Evolutionary conservation across 2,329 filamentous ascomycete species (phyloP), one percentile per base, ranked within the genome.

Genomic region (Colletotrichum horii): DNA sequence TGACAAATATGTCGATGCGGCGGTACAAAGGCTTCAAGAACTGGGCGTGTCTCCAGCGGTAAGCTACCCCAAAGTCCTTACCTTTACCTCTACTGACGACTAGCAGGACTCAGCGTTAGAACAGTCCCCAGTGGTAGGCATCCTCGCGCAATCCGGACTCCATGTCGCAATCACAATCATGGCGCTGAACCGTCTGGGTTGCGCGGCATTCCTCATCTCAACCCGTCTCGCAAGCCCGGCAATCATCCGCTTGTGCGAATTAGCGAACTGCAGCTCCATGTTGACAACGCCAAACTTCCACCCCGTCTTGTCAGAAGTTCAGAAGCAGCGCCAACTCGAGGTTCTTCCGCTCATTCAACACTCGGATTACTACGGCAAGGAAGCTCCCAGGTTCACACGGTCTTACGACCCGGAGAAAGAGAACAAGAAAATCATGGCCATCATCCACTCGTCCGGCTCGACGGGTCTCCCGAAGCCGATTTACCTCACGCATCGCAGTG

Each of bases 401-500:
- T 24, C 61, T 3, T 64, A 55, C 2, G 52, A 66, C 1, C 52
- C 43, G 26, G 30, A 36, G 19, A 36, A 32, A 12, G 62, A 72
- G 38, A 72, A 66, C 24, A 60, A 22, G n/a, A 58, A 72, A 24
- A 61, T 43, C 16, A 30, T 52, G 12, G 32, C 32, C 30, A 69
- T 85, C 3, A 58, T 85, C 4, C 85, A 86, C 80, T 81, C 52
- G 19, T 82, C 79, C 9, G 91, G 91, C 8, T 91, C 88, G 0
- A 93, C 92, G 0, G 91, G 91, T 0, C 84, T 93, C 0, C 91
- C 92, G 0, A 93, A 93, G 75, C 91, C 91, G 0, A 92, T 93
- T 60, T 90, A 87, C 75, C 88, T 91, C 60, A 90, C 88, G 2
- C 89, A 93, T 66, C 79, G 81, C 6, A 85, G 87, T 16, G 87